Evolutionary conservation across 768 basidiomycete species (phyloP).

Genomic region (Ramaria rubella): DNA sequence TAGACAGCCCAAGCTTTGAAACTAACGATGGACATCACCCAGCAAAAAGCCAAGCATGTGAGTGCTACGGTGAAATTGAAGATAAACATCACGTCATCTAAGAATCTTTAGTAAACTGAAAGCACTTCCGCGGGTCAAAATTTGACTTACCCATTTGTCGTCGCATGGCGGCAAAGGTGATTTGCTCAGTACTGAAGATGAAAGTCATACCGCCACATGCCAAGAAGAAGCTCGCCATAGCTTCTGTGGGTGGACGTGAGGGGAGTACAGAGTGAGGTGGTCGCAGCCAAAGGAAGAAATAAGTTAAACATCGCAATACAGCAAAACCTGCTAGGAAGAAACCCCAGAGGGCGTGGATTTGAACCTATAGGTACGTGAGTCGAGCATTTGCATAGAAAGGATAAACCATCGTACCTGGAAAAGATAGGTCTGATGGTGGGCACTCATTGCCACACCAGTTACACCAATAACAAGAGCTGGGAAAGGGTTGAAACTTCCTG

Average conservation of each 20-base stretch:
- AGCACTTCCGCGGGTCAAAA: not conserved
- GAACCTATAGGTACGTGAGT: constrained; percentile 43
- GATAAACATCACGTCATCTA: constrained; percentile 83
- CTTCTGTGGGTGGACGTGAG: constrained; percentile 90
- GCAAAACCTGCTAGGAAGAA: constrained; percentile 74
- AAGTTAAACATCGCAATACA: constrained; percentile 78
- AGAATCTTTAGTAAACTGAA: not conserved
- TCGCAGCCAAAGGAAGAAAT: constrained; percentile 88
- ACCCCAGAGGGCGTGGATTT: constrained; percentile 91
- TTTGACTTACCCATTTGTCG: constrained; percentile 65
- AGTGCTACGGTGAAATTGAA: constrained; percentile 78
- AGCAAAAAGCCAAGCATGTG: constrained; percentile 81
- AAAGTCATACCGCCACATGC: constrained; percentile 86
- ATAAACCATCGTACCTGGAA: constrained; percentile 54
- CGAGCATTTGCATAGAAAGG: not conserved
- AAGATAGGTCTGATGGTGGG: constrained; percentile 84
- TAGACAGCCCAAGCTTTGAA: constrained; percentile 78
- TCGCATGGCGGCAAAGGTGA: constrained; percentile 88
- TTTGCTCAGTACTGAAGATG: constrained; percentile 84
- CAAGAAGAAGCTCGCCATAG: constrained; percentile 78
- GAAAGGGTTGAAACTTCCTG: constrained; percentile 82
- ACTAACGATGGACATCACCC: constrained; percentile 67
- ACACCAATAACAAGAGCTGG: constrained; percentile 91
- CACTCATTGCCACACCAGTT: constrained; percentile 89
- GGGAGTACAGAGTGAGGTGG: constrained; percentile 83